Evolutionary conservation across 768 basidiomycete genomes (phyloP), one percentile per base, ranked within the genome.

Genomic region (Naganishia onofrii): DNA sequence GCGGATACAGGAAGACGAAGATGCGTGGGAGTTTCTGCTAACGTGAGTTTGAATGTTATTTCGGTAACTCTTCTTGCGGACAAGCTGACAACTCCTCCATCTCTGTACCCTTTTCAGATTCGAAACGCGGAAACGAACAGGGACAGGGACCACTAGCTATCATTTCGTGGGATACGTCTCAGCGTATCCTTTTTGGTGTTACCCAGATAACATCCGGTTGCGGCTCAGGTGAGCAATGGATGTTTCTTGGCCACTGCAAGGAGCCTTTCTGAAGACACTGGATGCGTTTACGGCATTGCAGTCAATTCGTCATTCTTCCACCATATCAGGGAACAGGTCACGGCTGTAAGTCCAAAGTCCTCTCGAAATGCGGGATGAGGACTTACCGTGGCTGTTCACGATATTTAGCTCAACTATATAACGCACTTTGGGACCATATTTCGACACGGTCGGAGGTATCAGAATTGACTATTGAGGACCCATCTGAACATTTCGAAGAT

Each of bases 401-500:
- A 34, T 58, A 71, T 57, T 8, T 75, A 95, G 93, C 93, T 58
- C 88, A 89, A 72, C 86, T 98, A 15, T 98, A 96, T 84, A 86
- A 83, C 54, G 87, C 92, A 0, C 88, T 93, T 66, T 95, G 94
- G 82, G 85, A 88, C 76, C 86, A 91, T 76, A 85, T 90, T 23
- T 79, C 90, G 52, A 82, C 85, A 17, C 86, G 85, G 57, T 84
- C 88, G 1, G 82, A 86, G 60, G 86, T 95, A 46, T 88, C 90
- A n/a, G 95, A 98, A 80, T 82, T 98, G 51, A 96, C 93, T 0
- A 91, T 99, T 26, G 96, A 99, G 82, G 96, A 99, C 79, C 96
- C 96, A 0, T 93, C 93, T 0, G 96, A 99, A 82, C 91, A 92
- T 12, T 97, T 99, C 77, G 95, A 98, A 79, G 96, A 98, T 79